These are phyloP conservation scores for Monilinia polystroma DNA, from an alignment of 2,329 filamentous ascomycete genomes.

Conservation along the genomic window DNA sequence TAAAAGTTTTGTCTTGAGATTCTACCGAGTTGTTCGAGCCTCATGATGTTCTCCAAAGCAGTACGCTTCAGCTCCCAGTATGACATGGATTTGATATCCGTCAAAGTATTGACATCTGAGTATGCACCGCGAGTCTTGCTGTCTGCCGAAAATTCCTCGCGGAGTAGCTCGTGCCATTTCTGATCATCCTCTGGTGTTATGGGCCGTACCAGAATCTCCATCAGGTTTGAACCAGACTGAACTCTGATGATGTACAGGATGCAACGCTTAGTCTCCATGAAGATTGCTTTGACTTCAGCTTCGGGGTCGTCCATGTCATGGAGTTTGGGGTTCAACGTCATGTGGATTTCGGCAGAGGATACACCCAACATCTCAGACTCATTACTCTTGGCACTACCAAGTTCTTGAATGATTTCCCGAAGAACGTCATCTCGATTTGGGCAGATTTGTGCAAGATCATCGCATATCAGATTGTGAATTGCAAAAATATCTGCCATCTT, in stretches of 20 bases:
- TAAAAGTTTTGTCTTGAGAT: constrained; percentile 88
- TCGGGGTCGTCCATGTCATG: constrained; percentile 92
- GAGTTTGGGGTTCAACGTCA: constrained; percentile 86
- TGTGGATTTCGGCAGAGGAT: constrained; percentile 77
- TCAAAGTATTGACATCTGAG: constrained; percentile 76
- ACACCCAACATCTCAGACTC: constrained; percentile 89
- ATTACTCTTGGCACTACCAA: constrained; percentile 94
- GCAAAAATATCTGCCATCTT: constrained; percentile 98
- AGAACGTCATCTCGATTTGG: constrained; percentile 81
- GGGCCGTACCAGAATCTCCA: constrained; percentile 91
- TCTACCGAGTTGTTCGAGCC: constrained; percentile 80
- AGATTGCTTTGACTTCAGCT: constrained; percentile 84
- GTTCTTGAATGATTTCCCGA: constrained; percentile 86
- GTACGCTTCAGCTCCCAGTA: constrained; percentile 92
- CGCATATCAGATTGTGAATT: constrained; percentile 83
- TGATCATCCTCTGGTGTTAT: constrained; percentile 84
- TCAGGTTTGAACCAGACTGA: constrained; percentile 85
- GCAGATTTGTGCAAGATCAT: constrained; percentile 75
- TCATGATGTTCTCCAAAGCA: constrained; percentile 90
- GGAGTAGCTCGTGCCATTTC: constrained; percentile 78
- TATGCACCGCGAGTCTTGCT: constrained; percentile 78
- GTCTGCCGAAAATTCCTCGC: constrained; percentile 73
- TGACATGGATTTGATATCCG: constrained; percentile 84
- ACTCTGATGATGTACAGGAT: constrained; percentile 97
- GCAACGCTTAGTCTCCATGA: constrained; percentile 98